Conservation (phyloP, 768 basidiomycete genomes). For the Rickenella mellea region DNA sequence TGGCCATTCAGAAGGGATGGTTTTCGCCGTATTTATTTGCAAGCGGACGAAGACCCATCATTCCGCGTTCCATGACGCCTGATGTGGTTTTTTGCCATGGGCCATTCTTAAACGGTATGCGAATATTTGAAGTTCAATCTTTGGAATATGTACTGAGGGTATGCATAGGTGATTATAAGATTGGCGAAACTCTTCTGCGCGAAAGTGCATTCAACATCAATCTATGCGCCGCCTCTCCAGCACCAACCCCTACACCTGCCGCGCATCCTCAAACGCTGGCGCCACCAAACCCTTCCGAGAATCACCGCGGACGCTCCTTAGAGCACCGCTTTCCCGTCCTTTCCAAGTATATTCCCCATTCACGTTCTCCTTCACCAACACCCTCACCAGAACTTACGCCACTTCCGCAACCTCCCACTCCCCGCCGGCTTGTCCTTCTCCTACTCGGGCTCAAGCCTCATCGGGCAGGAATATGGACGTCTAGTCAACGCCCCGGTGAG, state of each 20-base stretch:
- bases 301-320: constrained; percentile 10
- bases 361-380: constrained; percentile 41
- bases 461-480: constrained; percentile 42
- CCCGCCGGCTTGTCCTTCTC: constrained; percentile 47
- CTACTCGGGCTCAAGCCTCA: constrained; percentile 55
- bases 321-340: constrained; percentile 24
- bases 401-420: constrained; percentile 30
- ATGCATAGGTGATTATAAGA: constrained; percentile 43
- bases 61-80: constrained; percentile 53
- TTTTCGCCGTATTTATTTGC: constrained; percentile 60
- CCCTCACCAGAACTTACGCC: constrained; percentile 36
- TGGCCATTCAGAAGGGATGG: constrained; percentile 59
- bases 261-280: constrained; percentile 6
- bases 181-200: constrained; percentile 48
- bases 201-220: constrained; percentile 47
- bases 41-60: constrained; percentile 47
- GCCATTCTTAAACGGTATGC: constrained; percentile 46
- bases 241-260: constrained; percentile 12
- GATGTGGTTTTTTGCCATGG: constrained; percentile 59
- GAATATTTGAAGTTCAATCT: background rate
- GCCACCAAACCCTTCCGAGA: constrained; percentile 8
- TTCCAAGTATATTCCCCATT: constrained; percentile 27
- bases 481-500: constrained; percentile 48
- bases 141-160: background rate
- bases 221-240: constrained; percentile 26